phyloP scores from a whole-genome alignment of 306 rosid species.

The Crataegus laevigata region DNA sequence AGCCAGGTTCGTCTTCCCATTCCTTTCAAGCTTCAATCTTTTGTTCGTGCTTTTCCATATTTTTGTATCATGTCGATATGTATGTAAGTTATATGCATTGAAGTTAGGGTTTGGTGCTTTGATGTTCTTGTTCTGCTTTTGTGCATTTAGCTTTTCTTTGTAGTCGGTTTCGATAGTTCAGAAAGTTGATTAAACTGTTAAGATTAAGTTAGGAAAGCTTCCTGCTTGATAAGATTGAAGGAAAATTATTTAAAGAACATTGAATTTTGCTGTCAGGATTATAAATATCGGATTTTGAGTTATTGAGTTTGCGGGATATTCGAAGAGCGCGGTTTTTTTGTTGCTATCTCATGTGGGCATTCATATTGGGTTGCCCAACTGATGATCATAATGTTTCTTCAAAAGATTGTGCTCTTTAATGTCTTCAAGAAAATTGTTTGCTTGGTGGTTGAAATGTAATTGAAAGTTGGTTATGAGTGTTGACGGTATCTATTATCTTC shows the following conservation, averaged over 20 bases:
- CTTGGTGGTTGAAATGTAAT: neutral
- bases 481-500: neutral
- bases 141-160: neutral
- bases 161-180: neutral
- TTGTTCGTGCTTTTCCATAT: neutral
- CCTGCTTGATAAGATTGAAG: neutral
- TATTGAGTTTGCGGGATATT: neutral
- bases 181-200: neutral
- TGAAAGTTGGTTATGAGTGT: neutral
- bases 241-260: neutral
- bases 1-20: constrained; percentile 40
- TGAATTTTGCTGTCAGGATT: neutral
- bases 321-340: neutral
- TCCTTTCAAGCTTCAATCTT: neutral
- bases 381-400: neutral
- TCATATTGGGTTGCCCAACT: neutral
- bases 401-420: neutral
- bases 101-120: neutral
- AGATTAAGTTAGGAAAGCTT: neutral
- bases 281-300: neutral
- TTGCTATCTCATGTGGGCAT: neutral
- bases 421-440: neutral
- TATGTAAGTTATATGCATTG: neutral
- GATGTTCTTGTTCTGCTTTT: neutral
- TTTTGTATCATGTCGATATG: neutral